These are phyloP conservation scores for Zygosaccharomyces gambellarensis DNA, from an alignment of 805 yeast genomes.

Conservation along the genomic window DNA sequence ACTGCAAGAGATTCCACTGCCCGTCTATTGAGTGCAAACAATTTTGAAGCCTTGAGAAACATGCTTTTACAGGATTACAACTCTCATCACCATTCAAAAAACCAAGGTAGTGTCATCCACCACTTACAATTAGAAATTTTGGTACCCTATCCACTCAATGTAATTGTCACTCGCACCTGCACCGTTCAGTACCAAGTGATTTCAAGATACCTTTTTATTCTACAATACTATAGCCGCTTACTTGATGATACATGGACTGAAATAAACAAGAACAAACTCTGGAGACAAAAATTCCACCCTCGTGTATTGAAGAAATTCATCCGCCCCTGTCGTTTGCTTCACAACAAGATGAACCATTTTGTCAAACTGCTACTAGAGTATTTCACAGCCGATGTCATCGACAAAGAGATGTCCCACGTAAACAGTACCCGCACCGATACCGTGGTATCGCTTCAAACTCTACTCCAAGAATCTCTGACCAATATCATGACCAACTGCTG, in stretches of 20 bases:
- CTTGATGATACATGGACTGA: slow-evolving; percentile 70
- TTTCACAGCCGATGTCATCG: slow-evolving; percentile 25
- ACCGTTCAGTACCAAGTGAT: slow-evolving; percentile 74
- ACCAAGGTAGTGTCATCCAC: slow-evolving; percentile 37
- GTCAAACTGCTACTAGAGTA: slow-evolving; percentile 25
- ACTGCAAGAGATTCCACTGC: slow-evolving; percentile 9
- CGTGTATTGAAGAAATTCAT: slow-evolving; percentile 52
- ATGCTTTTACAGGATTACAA: slow-evolving; percentile 41
- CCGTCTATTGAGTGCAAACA: slow-evolving; percentile 41
- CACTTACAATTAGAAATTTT: slow-evolving; percentile 51
- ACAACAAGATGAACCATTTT: slow-evolving; percentile 39
- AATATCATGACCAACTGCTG: slow-evolving; percentile 30
- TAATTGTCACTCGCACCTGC: slow-evolving; percentile 65
- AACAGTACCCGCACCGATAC: slow-evolving; percentile 2
- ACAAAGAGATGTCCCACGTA: slow-evolving; percentile 16
- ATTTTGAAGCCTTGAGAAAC: slow-evolving; percentile 41
- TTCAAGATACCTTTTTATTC: slow-evolving; percentile 61
- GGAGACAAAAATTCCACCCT: slow-evolving; percentile 49
- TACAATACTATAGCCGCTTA: slow-evolving; percentile 57
- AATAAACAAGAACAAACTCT: slow-evolving; percentile 50
- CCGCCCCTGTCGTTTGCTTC: slow-evolving; percentile 49
- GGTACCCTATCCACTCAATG: slow-evolving; percentile 85
- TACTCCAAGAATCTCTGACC: slow-evolving; percentile 25
- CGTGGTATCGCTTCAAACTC: slow-evolving; percentile 19
- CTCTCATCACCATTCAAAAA: slow-evolving; percentile 9